Base-by-base conservation (phyloP, 2,329 filamentous ascomycete species). In the Colletotrichum brevisporum region DNA sequence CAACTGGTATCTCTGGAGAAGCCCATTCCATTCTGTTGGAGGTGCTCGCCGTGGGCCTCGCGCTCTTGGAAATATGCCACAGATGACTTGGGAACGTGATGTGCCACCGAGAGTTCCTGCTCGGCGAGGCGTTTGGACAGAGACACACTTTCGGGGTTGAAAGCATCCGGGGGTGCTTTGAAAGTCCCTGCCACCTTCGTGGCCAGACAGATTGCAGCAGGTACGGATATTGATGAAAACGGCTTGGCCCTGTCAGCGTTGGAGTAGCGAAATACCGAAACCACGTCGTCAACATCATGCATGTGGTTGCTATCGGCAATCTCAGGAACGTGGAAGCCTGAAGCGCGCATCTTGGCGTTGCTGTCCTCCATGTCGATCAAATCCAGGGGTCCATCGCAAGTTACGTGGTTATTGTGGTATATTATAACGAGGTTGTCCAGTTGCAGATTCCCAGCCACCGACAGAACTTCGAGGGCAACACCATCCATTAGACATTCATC, bases 351-450 rank as follows among this genome's bases (percentile, higher is more conserved):
- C 76, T 88, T 89, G 3, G 78, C 76, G 66, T 88, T 87, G 55
- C 87, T 77, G 66, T 89, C 85, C 72, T 89, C 86, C 1, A 80
- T 85, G 69, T 86, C 86, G 2, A 82, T 77, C 82, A 50, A 86
- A 59, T 87, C 84, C 0, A 88, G 82, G 0, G 82, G 82, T 1
- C 87, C 86, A 63, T 89, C 86, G 64, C 86, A 89, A 5, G 86
- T 88, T 41, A 89, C 81, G 67, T 86, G 83, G 74, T 89, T 89
- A 74, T 89, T 89, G 73, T 89, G 87, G 69, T 88, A 89, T 21
- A 88, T 83, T 15, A 89, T 74, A 0, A 81, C 83, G 16, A 89
- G 75, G 74, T 89, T 88, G 73, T 86, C 83, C 3, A 89, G 77
- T 56, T 79, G 80, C 70, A 83, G 77, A 73, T 86, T 85, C 0